phyloP scores from a whole-genome alignment of 345 rosid genomes.

The Pugionium cornutum region DNA sequence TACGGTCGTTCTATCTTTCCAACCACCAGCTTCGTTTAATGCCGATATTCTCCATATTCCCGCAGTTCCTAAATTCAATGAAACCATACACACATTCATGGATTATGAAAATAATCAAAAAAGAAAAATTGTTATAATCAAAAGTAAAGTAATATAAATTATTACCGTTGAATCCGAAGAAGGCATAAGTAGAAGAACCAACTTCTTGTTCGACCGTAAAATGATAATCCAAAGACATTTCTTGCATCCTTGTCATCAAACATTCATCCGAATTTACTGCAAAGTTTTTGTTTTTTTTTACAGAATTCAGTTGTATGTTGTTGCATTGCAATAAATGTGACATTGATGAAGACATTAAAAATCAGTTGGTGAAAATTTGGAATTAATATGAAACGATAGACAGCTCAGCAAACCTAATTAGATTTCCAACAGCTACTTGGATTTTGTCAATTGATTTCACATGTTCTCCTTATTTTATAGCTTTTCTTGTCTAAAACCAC shows the following conservation, averaged over 20 bases:
- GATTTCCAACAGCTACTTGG: slow-evolving; percentile 41
- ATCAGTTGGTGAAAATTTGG: slow-evolving; percentile 8
- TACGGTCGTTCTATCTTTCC: slow-evolving; percentile 98
- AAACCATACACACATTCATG: background rate
- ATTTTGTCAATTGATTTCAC: slow-evolving; percentile 51
- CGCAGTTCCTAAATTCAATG: slow-evolving; percentile 65
- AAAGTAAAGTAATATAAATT: background rate
- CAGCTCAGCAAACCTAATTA: slow-evolving; percentile 32
- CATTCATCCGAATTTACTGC: slow-evolving; percentile 93
- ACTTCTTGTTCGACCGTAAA: slow-evolving; percentile 96
- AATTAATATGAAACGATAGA: slow-evolving; percentile 1
- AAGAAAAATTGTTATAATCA: background rate
- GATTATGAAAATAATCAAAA: background rate
- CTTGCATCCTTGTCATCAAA: slow-evolving; percentile 98
- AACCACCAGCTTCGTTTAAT: slow-evolving; percentile 92
- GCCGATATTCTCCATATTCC: slow-evolving; percentile 95
- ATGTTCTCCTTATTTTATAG: slow-evolving; percentile 29
- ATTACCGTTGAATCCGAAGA: slow-evolving; percentile 96
- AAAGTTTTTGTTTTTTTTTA: background rate
- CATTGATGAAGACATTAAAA: slow-evolving; percentile 28
- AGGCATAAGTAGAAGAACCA: slow-evolving; percentile 89
- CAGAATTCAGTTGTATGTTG: too few species aligned
- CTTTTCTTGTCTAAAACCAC: slow-evolving; percentile 9
- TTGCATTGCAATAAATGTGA: slow-evolving; percentile 10
- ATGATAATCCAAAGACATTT: slow-evolving; percentile 96